Base-by-base conservation (phyloP, 2,329 filamentous ascomycete genomes). In the Penicillium sp. region DNA sequence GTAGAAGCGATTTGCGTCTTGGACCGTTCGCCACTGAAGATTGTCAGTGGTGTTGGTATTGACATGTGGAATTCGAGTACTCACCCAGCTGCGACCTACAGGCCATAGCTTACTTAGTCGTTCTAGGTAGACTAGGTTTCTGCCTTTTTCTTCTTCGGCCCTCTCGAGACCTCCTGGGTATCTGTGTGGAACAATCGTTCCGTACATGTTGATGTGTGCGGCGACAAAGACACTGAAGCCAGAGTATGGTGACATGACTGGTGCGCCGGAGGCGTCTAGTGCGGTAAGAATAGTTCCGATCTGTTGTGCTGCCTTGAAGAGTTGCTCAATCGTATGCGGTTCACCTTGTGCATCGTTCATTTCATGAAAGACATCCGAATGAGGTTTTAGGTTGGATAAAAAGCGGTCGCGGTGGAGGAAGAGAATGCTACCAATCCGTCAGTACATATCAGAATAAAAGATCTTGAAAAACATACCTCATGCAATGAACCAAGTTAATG, bases 161-260 rank as follows among this genome's bases (percentile, higher is more conserved):
- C 67, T 56, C 29, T 61, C 62, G 2, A 64, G 54, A 1, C 70
- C 70, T 0, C 70, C 70, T 0, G 70, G 70, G 38, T 73, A 73
- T 10, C 64, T 60, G n/a, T 55, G 54, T 1, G 70, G 69, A 0
- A 60, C 65, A 9, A 73, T 66, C 6, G 70, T 71, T 2, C 70
- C 70, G 48, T 73, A 72, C 70, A 73, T 72, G 43, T 73, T 73
- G 42, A 73, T 70, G 40, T 73, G 70, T 3, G 68, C 70, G 9
- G 70, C 69, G 11, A 73, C 70, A 38, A 73, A 73, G 34, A 72
- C 62, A 27, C 70, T 73, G 54, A 72, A 73, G 5, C 70, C 70
- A 0, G 70, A 69, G 48, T 73, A 73, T 3, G 70, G 70, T 1
- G 70, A 72, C 48, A 73, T 71, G 1, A 73, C 66, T 0, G 69